phyloP scores from a whole-genome alignment of 441 rosid genomes.

The Populus hybrid region DNA sequence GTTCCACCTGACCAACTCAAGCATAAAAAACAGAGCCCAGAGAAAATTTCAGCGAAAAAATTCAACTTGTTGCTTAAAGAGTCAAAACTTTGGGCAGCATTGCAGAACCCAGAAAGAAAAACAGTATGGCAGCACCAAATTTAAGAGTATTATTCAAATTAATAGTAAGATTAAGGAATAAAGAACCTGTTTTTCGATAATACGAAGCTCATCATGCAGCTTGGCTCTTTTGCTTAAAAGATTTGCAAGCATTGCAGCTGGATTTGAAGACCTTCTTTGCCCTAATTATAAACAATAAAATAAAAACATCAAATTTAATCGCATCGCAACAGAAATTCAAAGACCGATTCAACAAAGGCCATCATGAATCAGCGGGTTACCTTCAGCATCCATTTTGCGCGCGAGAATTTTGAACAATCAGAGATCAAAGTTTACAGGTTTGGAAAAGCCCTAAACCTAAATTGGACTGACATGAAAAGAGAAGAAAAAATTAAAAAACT shows the following conservation, averaged over 20 bases:
- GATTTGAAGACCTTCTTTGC: constrained; percentile 53
- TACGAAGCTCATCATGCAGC: constrained; percentile 79
- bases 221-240: constrained; percentile 68
- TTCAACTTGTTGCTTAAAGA: not conserved
- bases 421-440: not conserved
- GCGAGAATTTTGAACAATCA: constrained; percentile 24
- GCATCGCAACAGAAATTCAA: not conserved
- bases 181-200: constrained; percentile 74
- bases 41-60: not conserved
- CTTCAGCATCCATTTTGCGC: constrained; percentile 51
- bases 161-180: not conserved
- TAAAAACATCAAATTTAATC: not conserved
- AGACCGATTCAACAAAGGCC: not conserved
- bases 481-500: too few species aligned
- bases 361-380: constrained; percentile 19
- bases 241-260: constrained; percentile 65
- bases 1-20: not conserved
- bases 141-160: not conserved
- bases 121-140: not conserved
- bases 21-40: not conserved
- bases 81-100: not conserved
- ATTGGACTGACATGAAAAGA: not conserved
- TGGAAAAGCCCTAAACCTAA: constrained; percentile 19
- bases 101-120: not conserved
- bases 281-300: constrained; percentile 28